These are phyloP conservation scores for Aspergillus hiratsukae DNA, from an alignment of 2,329 filamentous ascomycete genomes.

Conservation along the genomic window DNA sequence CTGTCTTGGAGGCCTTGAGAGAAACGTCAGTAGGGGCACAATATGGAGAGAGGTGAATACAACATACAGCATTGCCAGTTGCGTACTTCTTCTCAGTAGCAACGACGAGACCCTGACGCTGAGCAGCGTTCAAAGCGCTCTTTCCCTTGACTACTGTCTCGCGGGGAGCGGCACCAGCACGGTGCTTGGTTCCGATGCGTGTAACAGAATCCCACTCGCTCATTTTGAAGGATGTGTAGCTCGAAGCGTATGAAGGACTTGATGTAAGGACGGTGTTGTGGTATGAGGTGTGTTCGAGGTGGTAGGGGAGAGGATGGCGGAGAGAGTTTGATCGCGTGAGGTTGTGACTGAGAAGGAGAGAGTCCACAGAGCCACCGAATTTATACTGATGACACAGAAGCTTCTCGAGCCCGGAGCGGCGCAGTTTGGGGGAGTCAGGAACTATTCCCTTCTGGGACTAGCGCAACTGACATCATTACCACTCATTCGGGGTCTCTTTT, in stretches of 20 bases:
- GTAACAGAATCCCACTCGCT: conserved; percentile 85
- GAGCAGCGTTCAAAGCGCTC: conserved; percentile 79
- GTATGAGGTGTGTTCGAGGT: conserved; percentile 2
- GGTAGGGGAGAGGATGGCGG: conserved; percentile 10
- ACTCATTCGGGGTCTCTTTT: background rate
- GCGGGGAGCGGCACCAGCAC: conserved; percentile 61
- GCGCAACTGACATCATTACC: conserved; percentile 15
- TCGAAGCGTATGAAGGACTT: background rate
- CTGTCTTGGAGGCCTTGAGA: conserved; percentile 41
- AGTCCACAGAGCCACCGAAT: conserved; percentile 24
- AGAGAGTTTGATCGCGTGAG: conserved; percentile 28
- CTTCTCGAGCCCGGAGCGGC: conserved; percentile 32
- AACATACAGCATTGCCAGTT: conserved; percentile 72
- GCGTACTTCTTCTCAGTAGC: conserved; percentile 89
- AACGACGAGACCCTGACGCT: conserved; percentile 70
- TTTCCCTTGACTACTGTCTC: conserved; percentile 89
- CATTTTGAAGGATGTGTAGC: conserved; percentile 40
- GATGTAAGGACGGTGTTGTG: background rate
- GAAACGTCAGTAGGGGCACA: conserved; percentile 11
- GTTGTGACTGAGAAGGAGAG: conserved; percentile 16
- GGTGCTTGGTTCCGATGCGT: conserved; percentile 87
- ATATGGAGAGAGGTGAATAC: background rate
- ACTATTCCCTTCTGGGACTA: conserved; percentile 22
- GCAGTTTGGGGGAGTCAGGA: conserved; percentile 20
- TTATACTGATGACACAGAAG: conserved; percentile 38